These are phyloP conservation scores for Fragaria ananassa DNA, from an alignment of 306 rosid genomes.

Conservation along the genomic window DNA sequence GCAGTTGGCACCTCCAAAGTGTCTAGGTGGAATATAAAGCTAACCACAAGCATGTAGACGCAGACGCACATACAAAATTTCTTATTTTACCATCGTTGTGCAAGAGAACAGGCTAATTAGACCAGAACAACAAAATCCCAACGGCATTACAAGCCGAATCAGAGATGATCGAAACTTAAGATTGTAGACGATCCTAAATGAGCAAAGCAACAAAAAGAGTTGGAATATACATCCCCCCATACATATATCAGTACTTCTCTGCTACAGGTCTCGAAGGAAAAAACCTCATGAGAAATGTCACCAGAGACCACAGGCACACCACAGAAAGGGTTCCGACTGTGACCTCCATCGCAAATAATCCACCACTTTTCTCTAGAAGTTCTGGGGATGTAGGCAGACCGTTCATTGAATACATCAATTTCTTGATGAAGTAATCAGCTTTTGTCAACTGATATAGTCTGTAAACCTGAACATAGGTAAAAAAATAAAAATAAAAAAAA, in stretches of 20 bases:
- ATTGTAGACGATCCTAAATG: not conserved
- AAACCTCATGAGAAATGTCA: conserved; percentile 84
- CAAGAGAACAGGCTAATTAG: not conserved
- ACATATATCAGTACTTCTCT: conserved; percentile 62
- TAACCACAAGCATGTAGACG: too few species aligned
- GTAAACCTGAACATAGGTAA: conserved; percentile 51
- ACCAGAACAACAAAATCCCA: not conserved
- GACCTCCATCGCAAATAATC: conserved; percentile 57
- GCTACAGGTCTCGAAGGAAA: conserved; percentile 91
- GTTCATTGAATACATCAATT: conserved; percentile 51
- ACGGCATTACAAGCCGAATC: not conserved
- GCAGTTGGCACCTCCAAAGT: too few species aligned
- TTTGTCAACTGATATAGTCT: conserved; percentile 75
- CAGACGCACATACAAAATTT: not conserved
- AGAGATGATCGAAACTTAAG: not conserved
- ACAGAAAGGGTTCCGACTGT: conserved; percentile 56
- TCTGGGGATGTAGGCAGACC: conserved; percentile 51
- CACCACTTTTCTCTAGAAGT: conserved; percentile 56
- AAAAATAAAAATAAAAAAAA: not conserved
- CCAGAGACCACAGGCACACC: conserved; percentile 80
- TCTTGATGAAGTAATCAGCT: conserved; percentile 65
- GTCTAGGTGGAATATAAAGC: too few species aligned
- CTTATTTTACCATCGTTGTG: not conserved
- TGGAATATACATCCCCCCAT: conserved; percentile 5
- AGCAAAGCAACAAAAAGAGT: not conserved